Evolutionary conservation across 2,329 filamentous ascomycete species (phyloP).

Genomic region (Tolypocladium ovalisporum): DNA sequence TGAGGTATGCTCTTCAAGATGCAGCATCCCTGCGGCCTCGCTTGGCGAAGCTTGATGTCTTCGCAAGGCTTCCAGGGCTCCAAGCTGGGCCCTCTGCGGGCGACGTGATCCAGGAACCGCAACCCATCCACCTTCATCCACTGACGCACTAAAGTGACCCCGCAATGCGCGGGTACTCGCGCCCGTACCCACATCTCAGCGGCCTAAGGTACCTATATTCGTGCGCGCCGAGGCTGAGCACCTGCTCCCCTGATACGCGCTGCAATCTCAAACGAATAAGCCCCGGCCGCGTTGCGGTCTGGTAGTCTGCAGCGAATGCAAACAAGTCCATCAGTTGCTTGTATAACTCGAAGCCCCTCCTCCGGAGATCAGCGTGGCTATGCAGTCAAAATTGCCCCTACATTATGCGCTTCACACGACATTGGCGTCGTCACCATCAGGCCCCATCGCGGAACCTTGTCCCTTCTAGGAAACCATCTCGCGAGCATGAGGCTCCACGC

Average conservation of each 20-base stretch:
- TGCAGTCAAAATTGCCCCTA: no score
- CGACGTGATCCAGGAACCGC: neutral
- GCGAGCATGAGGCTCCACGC: neutral
- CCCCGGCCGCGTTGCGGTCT: neutral
- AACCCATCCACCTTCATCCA: neutral
- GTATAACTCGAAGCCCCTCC: neutral
- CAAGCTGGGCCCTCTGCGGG: no score
- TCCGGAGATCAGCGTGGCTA: neutral
- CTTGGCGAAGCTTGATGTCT: no score
- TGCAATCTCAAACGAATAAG: neutral
- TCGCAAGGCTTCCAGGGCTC: neutral
- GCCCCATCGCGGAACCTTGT: neutral
- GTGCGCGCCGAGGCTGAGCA: no score
- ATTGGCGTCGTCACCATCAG: neutral
- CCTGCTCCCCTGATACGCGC: neutral
- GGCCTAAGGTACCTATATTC: neutral
- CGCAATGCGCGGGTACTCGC: neutral
- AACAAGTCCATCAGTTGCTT: neutral
- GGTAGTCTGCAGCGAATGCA: neutral
- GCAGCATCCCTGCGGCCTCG: neutral
- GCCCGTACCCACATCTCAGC: neutral
- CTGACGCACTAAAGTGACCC: neutral
- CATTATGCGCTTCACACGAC: no score
- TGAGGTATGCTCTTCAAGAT: no score
- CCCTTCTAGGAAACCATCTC: neutral